Conservation (phyloP, 495 filamentous ascomycete genomes). For the Cetradonia linearis region DNA sequence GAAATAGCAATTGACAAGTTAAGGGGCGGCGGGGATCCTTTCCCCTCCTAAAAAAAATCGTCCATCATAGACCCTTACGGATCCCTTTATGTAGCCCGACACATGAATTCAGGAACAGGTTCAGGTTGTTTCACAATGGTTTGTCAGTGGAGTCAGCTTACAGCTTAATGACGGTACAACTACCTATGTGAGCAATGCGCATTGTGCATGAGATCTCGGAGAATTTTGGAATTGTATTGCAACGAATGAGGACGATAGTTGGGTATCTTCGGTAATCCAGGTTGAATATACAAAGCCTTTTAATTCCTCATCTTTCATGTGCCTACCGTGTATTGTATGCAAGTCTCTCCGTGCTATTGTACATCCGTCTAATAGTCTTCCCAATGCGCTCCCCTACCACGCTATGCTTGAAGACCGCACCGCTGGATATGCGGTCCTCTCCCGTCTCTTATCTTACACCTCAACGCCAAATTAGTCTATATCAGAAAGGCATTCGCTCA, state of each 20-base stretch:
- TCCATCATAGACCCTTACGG: not conserved
- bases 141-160: not conserved
- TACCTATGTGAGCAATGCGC: no score
- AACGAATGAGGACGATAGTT: not conserved
- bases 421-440: not conserved
- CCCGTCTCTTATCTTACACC: slow-evolving; percentile 1
- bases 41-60: not conserved
- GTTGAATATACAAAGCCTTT: not conserved
- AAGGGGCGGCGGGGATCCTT: not conserved
- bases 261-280: not conserved
- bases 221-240: not conserved
- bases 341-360: not conserved
- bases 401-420: not conserved
- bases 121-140: not conserved
- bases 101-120: not conserved
- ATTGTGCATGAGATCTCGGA: not conserved
- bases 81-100: slow-evolving; percentile 8
- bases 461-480: slow-evolving; percentile 2
- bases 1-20: not conserved
- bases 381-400: not conserved
- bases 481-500: not conserved
- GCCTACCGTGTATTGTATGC: not conserved
- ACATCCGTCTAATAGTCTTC: not conserved
- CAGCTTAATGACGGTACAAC: not conserved
- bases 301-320: not conserved